A percentile compares a stretch with the other conserved stretches of the same genome.
These are phyloP conservation scores for Chaetomium olivaceum DNA, from an alignment of 2,329 filamentous ascomycete genomes.

Conservation along the genomic window DNA sequence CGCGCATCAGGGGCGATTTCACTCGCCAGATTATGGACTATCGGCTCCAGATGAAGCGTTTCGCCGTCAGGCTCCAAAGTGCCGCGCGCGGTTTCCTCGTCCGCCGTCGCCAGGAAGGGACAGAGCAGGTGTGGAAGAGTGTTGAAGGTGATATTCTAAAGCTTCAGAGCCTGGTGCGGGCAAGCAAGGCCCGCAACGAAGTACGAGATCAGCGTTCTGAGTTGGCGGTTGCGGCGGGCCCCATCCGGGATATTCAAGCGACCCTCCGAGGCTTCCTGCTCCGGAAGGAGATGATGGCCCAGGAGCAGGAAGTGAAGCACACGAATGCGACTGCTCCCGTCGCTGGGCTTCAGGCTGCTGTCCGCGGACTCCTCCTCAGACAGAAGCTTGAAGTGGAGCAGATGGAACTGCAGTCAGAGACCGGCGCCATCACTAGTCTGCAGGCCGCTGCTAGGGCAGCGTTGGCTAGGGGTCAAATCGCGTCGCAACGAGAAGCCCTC, in stretches of 20 bases:
- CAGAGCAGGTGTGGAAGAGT: slow-evolving; percentile 67
- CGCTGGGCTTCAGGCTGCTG: slow-evolving; percentile 63
- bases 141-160: slow-evolving; percentile 72
- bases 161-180: slow-evolving; percentile 79
- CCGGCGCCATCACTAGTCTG: slow-evolving; percentile 53
- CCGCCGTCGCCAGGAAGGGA: slow-evolving; percentile 61
- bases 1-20: slow-evolving; percentile 84
- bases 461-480: slow-evolving; percentile 57
- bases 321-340: slow-evolving; percentile 54
- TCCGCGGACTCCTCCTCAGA: slow-evolving; percentile 67
- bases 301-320: slow-evolving; percentile 57
- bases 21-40: slow-evolving; percentile 81
- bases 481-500: slow-evolving; percentile 53
- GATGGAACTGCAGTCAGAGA: slow-evolving; percentile 52
- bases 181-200: slow-evolving; percentile 62
- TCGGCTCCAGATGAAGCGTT: slow-evolving; percentile 76
- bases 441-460: slow-evolving; percentile 68
- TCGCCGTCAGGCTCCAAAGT: slow-evolving; percentile 79
- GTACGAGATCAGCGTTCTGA: slow-evolving; percentile 58
- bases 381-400: slow-evolving; percentile 56
- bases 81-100: slow-evolving; percentile 75
- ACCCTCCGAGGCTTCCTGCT: slow-evolving; percentile 66
- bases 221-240: slow-evolving; percentile 62
- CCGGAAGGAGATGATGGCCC: slow-evolving; percentile 57
- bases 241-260: slow-evolving; percentile 66